Base-by-base conservation (phyloP, 2,329 filamentous ascomycete species). In the Colletotrichum horii region DNA sequence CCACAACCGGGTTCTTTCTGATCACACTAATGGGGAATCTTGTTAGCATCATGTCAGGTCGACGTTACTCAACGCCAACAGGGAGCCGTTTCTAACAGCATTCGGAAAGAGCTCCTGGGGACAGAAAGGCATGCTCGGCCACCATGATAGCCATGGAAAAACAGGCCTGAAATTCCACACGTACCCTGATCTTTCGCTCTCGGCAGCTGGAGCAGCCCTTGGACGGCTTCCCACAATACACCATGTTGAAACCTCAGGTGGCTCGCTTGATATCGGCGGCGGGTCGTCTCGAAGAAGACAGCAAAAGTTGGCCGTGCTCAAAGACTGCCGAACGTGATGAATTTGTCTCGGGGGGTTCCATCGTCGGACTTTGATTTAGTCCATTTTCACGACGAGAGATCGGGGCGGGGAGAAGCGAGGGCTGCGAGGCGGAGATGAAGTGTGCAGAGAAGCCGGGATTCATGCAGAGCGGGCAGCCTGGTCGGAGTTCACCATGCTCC, bases 181-280 rank as follows among this genome's bases (percentile, higher is more conserved):
- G 84, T 83, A 90, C 89, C 74, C 88, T 87, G 76, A 90, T 89
- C 82, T 91, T 91, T 78, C 89, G 87, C 79, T 88, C 87, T 77
- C 89, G 86, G 78, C 89, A 91, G 77, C 84, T 88, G 77, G 88
- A 89, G 81, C 89, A 91, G 55, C 89, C 89, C 79, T 89, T 89
- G 48, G 89, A 91, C 58, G 89, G 89, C 78, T 90, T 90, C 7
- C 89, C 89, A 78, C 89, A 91, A 79, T 90, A 91, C 8, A 91
- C 89, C 89, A 91, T 91, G 71, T 67, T 77, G 66, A 28, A 43
- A 19, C 56, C 30, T n/a, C 65, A 38, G 24, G 26, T 22, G 8
- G 19, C 28, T 69, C 22, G 15, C 19, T 56, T 19, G 24, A 24
- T 52, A 34, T 26, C 26, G 19, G 56, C 56, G 55, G 58, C 24